phyloP scores from a whole-genome alignment of 2,329 filamentous ascomycete species.

The Colletotrichum simmondsii region DNA sequence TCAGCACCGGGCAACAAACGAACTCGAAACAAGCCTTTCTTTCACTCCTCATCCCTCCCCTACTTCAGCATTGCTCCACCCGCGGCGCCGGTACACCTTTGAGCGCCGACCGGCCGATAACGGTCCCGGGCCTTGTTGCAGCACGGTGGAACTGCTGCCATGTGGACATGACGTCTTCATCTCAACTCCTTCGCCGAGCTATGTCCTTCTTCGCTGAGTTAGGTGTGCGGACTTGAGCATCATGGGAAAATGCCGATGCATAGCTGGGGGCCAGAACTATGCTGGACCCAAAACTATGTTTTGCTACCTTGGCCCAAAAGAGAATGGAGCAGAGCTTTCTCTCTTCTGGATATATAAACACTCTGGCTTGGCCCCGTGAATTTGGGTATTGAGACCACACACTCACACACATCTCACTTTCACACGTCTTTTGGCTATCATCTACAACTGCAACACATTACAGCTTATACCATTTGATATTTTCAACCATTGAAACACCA shows the following conservation, averaged over 20 bases:
- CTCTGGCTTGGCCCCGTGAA: not conserved
- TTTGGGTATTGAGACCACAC: not conserved
- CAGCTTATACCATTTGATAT: not conserved
- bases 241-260: conserved; percentile 1
- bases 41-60: not conserved
- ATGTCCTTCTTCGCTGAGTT: conserved; percentile 6
- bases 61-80: not conserved
- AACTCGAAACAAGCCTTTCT: not conserved
- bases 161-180: conserved; percentile 28
- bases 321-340: not conserved
- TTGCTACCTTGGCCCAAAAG: not conserved
- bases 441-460: not conserved
- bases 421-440: not conserved
- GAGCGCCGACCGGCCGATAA: conserved; percentile 24
- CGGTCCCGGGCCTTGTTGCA: conserved; percentile 11
- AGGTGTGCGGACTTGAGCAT: conserved; percentile 3
- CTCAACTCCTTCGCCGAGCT: conserved; percentile 12
- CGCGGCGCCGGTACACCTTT: conserved; percentile 17
- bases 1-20: not conserved
- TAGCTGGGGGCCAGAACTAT: not conserved
- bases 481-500: not conserved
- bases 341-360: conserved; percentile 8
- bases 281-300: not conserved
- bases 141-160: conserved; percentile 17
- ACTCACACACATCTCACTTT: not conserved